Conservation (phyloP, 169 alveolate genomes). For the Cryptosporidium sp. region DNA sequence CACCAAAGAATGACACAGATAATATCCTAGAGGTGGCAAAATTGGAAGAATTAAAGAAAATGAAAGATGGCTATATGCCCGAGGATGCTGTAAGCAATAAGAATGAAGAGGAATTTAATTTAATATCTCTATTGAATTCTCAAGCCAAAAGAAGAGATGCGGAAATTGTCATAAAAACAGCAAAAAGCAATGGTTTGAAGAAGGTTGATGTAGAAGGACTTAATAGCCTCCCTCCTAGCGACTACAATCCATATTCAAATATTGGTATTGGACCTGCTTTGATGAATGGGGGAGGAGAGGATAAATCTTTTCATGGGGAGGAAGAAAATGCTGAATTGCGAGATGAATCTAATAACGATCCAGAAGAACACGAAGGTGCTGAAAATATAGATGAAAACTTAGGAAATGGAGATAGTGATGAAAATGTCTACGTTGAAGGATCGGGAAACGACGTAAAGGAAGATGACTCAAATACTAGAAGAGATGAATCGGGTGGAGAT, state of each 20-base stretch:
- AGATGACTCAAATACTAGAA: background rate
- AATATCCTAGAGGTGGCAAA: background rate
- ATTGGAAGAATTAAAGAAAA: background rate
- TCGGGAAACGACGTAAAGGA: background rate
- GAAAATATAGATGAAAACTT: background rate
- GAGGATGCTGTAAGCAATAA: background rate
- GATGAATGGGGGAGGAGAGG: background rate
- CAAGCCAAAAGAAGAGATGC: background rate
- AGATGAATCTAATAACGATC: background rate
- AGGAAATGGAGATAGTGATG: conserved; percentile 9
- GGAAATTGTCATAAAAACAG: background rate
- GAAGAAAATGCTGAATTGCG: background rate
- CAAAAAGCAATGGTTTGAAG: conserved; percentile 20
- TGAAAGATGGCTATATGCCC: too few relatives aligned
- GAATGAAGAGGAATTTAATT: background rate
- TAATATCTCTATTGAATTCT: background rate
- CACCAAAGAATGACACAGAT: background rate
- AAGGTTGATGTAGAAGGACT: conserved; percentile 21
- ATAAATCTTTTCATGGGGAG: background rate
- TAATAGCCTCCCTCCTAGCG: conserved; percentile 12
- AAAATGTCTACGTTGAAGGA: background rate
- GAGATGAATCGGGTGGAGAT: background rate
- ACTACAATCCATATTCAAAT: conserved; percentile 5
- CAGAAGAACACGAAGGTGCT: background rate
- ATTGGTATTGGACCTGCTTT: background rate